phyloP scores from a whole-genome alignment of 257 asterid species.

The Solanum bulbocastanum region DNA sequence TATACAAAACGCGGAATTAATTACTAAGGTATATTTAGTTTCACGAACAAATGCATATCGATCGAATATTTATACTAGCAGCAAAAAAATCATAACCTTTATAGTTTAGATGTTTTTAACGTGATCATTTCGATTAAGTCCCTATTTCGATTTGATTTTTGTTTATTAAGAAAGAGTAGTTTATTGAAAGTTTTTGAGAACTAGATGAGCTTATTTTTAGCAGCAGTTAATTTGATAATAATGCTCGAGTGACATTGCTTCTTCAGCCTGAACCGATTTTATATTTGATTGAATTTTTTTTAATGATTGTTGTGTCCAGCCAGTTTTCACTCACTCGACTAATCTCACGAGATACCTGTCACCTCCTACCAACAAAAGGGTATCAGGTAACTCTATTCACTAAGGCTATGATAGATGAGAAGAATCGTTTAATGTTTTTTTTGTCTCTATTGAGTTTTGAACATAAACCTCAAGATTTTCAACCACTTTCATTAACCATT shows the following conservation, averaged over 20 bases:
- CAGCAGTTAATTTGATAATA: not conserved
- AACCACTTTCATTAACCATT: no score
- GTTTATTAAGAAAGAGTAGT: not conserved
- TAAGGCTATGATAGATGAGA: no score
- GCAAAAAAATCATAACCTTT: not conserved
- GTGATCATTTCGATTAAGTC: not conserved
- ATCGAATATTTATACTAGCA: not conserved
- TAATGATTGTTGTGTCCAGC: no score
- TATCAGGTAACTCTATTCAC: no score
- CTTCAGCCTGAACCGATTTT: not conserved
- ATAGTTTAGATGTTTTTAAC: not conserved
- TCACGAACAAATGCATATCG: not conserved
- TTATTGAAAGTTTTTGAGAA: not conserved
- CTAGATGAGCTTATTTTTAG: not conserved
- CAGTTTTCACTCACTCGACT: no score
- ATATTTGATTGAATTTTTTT: no score
- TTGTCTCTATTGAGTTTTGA: no score
- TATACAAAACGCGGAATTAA: not conserved
- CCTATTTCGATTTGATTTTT: not conserved
- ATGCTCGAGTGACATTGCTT: not conserved
- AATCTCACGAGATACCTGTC: no score
- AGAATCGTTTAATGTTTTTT: no score
- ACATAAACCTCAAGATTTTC: no score
- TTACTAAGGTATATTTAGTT: not conserved
- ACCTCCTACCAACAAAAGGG: no score